phyloP scores from a whole-genome alignment of 1,284 basidiomycete genomes.

The Cutaneotrichosporon mucoides region DNA sequence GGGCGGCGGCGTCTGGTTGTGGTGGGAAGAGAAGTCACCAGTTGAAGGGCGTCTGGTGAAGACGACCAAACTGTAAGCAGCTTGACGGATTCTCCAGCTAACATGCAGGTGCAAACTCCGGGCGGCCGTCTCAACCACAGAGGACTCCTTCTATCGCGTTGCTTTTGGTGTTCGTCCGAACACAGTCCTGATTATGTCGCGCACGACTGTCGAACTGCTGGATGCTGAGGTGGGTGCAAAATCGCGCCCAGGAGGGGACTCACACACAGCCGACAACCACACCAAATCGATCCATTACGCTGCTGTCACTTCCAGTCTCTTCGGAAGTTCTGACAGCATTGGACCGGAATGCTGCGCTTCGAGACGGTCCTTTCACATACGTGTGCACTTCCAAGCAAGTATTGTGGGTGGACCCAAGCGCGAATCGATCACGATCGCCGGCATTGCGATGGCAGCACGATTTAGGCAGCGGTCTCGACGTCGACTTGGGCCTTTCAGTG shows the following conservation, averaged over 20 bases:
- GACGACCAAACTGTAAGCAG: constrained; percentile 19
- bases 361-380: constrained; percentile 18
- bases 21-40: constrained; percentile 30
- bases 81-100: no score
- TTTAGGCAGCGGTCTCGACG: constrained; percentile 14
- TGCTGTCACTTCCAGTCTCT: not conserved
- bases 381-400: constrained; percentile 32
- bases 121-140: constrained; percentile 5
- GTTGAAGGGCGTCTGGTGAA: constrained; percentile 2
- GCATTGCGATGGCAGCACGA: constrained; percentile 33
- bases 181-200: constrained; percentile 33
- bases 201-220: constrained; percentile 15
- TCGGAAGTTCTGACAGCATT: constrained; percentile 22
- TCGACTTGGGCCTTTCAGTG: constrained; percentile 21
- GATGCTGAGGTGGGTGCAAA: constrained; percentile 25
- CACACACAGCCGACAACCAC: not conserved
- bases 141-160: constrained; percentile 31
- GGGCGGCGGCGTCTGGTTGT: constrained; percentile 38
- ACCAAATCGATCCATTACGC: not conserved
- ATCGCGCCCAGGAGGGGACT: not conserved
- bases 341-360: constrained; percentile 24
- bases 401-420: constrained; percentile 34
- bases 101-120: constrained; percentile 15
- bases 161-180: constrained; percentile 31
- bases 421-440: not conserved